Percentiles rank a stretch among this genome's conserved stretches.
Evolutionary conservation across 1,284 basidiomycete species (phyloP).

Genomic region (Sphaerobolus stellatus): DNA sequence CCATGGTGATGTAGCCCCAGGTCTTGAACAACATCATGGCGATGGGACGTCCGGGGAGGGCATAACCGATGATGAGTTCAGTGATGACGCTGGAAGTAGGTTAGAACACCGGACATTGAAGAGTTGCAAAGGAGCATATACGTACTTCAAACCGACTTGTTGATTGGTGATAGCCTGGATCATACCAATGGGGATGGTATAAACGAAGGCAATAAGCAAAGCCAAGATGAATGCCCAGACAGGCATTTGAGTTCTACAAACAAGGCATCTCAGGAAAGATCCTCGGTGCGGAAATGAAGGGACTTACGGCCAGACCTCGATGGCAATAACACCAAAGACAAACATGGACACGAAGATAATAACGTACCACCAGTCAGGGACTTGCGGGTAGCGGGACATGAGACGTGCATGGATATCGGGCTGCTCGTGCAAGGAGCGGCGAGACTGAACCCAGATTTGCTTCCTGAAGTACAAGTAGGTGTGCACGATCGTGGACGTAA

Average conservation of each 20-base stretch:
- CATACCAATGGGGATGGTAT: constrained; percentile 57
- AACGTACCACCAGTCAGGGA: constrained; percentile 61
- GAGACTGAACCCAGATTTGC: constrained; percentile 61
- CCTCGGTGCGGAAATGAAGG: no score
- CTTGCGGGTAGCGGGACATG: constrained; percentile 76
- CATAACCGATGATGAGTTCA: constrained; percentile 51
- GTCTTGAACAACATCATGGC: constrained; percentile 68
- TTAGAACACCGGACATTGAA: neutral
- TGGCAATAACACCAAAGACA: constrained; percentile 63
- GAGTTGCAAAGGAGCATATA: neutral
- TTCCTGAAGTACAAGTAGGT: constrained; percentile 77
- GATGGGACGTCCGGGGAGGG: constrained; percentile 52
- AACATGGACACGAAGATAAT: constrained; percentile 44
- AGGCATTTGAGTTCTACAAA: constrained; percentile 64
- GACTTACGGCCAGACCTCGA: constrained; percentile 69
- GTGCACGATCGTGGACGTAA: constrained; percentile 73
- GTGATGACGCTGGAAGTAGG: constrained; percentile 37
- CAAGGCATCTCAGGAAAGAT: no score
- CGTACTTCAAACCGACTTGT: constrained; percentile 38
- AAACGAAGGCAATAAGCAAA: constrained; percentile 34
- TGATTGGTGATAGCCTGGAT: constrained; percentile 50
- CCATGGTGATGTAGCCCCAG: constrained; percentile 51
- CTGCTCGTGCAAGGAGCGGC: constrained; percentile 62
- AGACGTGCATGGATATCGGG: constrained; percentile 82
- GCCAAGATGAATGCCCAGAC: constrained; percentile 58